Base-by-base conservation (phyloP, 495 filamentous ascomycete species). In the Lasiosphaeria miniovina region DNA sequence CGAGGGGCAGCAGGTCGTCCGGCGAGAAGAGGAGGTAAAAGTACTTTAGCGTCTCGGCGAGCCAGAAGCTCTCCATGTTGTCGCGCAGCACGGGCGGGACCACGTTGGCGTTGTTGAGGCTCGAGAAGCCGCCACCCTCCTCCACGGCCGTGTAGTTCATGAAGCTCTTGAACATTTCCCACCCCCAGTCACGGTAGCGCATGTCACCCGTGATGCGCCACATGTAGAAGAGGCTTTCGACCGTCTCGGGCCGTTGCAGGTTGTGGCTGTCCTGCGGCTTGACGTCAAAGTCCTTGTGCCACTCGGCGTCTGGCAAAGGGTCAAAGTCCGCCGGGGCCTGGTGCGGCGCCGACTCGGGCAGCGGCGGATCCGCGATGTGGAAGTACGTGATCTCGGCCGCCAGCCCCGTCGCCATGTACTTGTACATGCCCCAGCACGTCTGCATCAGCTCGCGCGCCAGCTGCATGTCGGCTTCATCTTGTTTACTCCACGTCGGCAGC, bases 11-110 rank as follows among this genome's bases (percentile, higher is more conserved):
- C 53, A 97, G 76, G 46, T 96, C 90, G 53, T 86, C 80, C 7
- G 88, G 86, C 31, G 90, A 93, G 75, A 99, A 98, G 51, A 98
- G 80, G 34, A 98, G 82, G 71, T 96, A 98, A 66, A 98, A 88
- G 65, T 98, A 98, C 76, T 99, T 99, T 43, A 99, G 79, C 40
- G 95, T 99, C 76, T 99, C 95, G 45, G 94, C 93, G 75, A 98
- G 86, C 94, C 91, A 96, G 71, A 93, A 96, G 65, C 90, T 92
- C 74, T 96, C 91, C 91, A 94, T 94, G 60, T 94, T 94, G 73
- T 96, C 90, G 31, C 83, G 78, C 55, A 75, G 74, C 15, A 66
- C 62, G 0, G 89, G 81, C 4, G 90, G 90, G 33, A 91, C 71
- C 7, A 74, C 74, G 58, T 89, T 84, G 6, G 90, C 92, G 68